Evolutionary conservation across 176 grass and related monocot genomes (phyloP), one percentile per base, ranked within the genome.

Genomic region (Zea mays): DNA sequence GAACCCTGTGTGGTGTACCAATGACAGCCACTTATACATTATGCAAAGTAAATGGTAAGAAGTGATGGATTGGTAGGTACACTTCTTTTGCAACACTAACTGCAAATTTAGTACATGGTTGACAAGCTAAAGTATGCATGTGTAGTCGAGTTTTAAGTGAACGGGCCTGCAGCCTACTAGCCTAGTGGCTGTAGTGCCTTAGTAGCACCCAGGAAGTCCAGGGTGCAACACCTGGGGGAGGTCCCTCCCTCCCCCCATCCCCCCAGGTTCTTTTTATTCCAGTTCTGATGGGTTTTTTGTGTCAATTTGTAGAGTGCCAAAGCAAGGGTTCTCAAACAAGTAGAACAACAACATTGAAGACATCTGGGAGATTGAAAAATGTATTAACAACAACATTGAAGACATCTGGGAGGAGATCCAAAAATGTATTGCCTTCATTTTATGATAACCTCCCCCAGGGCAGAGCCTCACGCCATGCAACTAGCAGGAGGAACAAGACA

Each of bases 311-410:
- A 96, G 93, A 77, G 54, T 83, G 78, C 52, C 81, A 75, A 36
- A 82, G 43, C 58, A 92, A 84, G 65, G 42, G 60, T 60, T 45
- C 73, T 82, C 78, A 74, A 79, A 81, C 83, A 66, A 69, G 59
- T 81, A 86, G 48, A 70, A 84, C 17, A 59, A 57, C 75, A 85
- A 67, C 60, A 71, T 47, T 36, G 19, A 93, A 65, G 50, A 80
- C 3, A 1, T 27, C 36, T 14, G 12, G 27, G 27, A 70, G 44
- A 20, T 56, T 82, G 16, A 50, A 61, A 77, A 47, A 81, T 47
- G 41, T 37, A 55, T 57, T 74, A n/a, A 84, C 17, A 59, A 57
- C 75, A 85, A 67, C 60, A 71, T 39, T 39, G 38, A 39, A 39
- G 38, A 39, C 38, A 39, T 39, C 38, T 39, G 38, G 38, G 38